phyloP scores from a whole-genome alignment of 2,329 filamentous ascomycete genomes.

The Colletotrichum ledebouriae region DNA sequence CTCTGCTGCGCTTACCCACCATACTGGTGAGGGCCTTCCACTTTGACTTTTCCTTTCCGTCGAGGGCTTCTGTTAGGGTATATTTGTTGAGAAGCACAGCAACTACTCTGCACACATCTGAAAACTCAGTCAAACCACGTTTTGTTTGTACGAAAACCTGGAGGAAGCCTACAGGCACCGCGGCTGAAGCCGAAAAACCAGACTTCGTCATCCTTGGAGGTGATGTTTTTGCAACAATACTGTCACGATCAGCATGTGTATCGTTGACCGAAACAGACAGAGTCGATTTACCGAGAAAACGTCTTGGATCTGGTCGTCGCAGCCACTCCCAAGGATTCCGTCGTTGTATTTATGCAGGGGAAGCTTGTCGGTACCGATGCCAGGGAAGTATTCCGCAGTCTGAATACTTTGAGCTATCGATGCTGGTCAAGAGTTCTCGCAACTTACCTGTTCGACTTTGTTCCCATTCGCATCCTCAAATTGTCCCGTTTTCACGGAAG shows the following conservation, averaged over 20 bases:
- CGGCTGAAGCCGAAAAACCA: constrained; percentile 57
- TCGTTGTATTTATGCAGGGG: constrained; percentile 44
- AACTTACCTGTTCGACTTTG: not conserved
- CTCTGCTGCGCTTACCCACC: not conserved
- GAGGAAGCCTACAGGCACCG: constrained; percentile 50
- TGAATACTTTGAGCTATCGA: not conserved
- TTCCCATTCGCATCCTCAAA: constrained; percentile 19
- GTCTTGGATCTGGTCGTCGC: constrained; percentile 43
- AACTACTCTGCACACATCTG: constrained; percentile 54
- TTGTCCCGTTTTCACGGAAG: constrained; percentile 25
- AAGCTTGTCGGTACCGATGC: constrained; percentile 43
- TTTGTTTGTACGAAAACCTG: not conserved
- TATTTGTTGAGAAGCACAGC: constrained; percentile 50
- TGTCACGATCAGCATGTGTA: not conserved
- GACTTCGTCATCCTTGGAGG: constrained; percentile 51
- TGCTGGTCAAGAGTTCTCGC: fast-evolving
- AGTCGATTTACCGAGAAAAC: constrained; percentile 44
- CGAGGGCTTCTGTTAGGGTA: not conserved
- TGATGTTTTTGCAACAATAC: constrained; percentile 32
- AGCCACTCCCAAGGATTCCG: constrained; percentile 41
- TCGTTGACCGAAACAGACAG: too few relatives aligned
- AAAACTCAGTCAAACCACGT: not conserved
- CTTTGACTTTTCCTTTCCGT: not conserved
- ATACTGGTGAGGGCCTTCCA: constrained; percentile 21
- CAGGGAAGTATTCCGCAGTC: constrained; percentile 38